Percentiles rank a stretch among this genome's conserved stretches.
Conservation (phyloP, 495 filamentous ascomycete species). For the Podospora pseudocomata region DNA sequence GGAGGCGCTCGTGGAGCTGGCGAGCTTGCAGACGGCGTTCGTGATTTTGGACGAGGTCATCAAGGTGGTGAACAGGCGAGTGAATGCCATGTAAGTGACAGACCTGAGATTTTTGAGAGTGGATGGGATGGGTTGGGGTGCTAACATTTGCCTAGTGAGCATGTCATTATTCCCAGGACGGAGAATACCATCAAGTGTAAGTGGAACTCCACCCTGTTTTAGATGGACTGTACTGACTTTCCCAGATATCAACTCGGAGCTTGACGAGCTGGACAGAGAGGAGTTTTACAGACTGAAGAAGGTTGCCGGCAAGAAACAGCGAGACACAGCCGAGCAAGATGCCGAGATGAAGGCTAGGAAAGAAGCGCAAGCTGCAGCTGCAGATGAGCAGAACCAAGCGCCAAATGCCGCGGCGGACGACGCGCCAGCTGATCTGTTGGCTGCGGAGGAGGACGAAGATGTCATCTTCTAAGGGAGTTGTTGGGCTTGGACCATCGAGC, state of each 20-base stretch:
- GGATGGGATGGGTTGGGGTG: neutral
- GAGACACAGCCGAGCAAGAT: slow-evolving; percentile 71
- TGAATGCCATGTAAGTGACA: slow-evolving; percentile 83
- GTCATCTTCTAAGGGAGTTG: slow-evolving; percentile 77
- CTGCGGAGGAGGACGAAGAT: slow-evolving; percentile 85
- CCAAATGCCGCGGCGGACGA: slow-evolving; percentile 47
- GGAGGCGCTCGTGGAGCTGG: slow-evolving; percentile 93
- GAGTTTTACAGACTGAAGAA: slow-evolving; percentile 99
- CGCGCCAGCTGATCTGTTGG: slow-evolving; percentile 64
- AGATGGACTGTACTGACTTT: slow-evolving; percentile 6
- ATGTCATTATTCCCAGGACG: slow-evolving; percentile 96
- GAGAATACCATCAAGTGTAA: slow-evolving; percentile 97
- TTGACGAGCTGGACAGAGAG: slow-evolving; percentile 96
- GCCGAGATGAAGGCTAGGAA: slow-evolving; percentile 64
- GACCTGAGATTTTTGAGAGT: too few species aligned
- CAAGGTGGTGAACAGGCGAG: slow-evolving; percentile 97
- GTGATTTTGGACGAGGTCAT: slow-evolving; percentile 98
- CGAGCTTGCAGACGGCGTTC: slow-evolving; percentile 96
- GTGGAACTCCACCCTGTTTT: slow-evolving; percentile 21
- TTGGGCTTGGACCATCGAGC: neutral
- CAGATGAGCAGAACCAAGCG: slow-evolving; percentile 42
- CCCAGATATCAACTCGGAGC: slow-evolving; percentile 92
- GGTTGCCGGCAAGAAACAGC: slow-evolving; percentile 91
- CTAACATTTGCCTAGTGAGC: slow-evolving; percentile 53
- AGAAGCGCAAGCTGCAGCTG: slow-evolving; percentile 33